Percentiles rank a stretch among this genome's conserved stretches.
phyloP scores from a whole-genome alignment of 805 yeast genomes.

The Tetrapisispora fleetii region DNA sequence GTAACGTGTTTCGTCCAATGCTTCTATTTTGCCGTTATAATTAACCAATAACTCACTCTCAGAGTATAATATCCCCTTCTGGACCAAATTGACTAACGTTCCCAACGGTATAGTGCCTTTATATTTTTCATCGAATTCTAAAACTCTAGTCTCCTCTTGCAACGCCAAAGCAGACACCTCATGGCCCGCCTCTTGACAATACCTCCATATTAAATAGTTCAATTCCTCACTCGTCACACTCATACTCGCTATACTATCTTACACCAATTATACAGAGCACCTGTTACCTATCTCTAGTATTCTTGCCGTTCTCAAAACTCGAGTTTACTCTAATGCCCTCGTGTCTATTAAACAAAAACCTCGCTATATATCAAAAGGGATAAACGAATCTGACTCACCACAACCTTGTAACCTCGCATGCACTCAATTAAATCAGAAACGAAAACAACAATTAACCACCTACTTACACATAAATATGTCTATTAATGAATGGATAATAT shows the following conservation, averaged over 20 bases:
- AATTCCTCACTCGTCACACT: slow-evolving; percentile 74
- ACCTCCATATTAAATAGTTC: slow-evolving; percentile 88
- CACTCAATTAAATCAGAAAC: too few species aligned
- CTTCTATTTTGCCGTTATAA: slow-evolving; percentile 19
- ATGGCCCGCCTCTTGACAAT: slow-evolving; percentile 73
- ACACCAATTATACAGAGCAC: too few species aligned
- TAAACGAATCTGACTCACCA: too few species aligned
- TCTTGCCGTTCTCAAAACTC: neutral
- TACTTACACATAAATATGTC: neutral
- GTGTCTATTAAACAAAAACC: neutral
- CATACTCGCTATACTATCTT: slow-evolving; percentile 33
- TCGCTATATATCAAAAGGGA: too few species aligned
- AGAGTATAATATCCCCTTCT: slow-evolving; percentile 74
- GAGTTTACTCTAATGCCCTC: neutral
- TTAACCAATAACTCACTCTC: slow-evolving; percentile 52
- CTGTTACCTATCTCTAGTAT: neutral
- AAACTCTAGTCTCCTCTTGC: slow-evolving; percentile 60
- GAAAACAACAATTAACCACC: neutral
- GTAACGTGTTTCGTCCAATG: slow-evolving; percentile 17
- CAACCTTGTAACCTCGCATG: too few species aligned
- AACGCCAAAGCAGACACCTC: slow-evolving; percentile 74
- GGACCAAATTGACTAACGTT: slow-evolving; percentile 69
- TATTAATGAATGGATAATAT: neutral
- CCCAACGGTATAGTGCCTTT: slow-evolving; percentile 60
- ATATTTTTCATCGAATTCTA: slow-evolving; percentile 43